Evolutionary conservation across 2,329 filamentous ascomycete genomes (phyloP), one percentile per base, ranked within the genome.

Genomic region (Penicillium fuscoglaucum): DNA sequence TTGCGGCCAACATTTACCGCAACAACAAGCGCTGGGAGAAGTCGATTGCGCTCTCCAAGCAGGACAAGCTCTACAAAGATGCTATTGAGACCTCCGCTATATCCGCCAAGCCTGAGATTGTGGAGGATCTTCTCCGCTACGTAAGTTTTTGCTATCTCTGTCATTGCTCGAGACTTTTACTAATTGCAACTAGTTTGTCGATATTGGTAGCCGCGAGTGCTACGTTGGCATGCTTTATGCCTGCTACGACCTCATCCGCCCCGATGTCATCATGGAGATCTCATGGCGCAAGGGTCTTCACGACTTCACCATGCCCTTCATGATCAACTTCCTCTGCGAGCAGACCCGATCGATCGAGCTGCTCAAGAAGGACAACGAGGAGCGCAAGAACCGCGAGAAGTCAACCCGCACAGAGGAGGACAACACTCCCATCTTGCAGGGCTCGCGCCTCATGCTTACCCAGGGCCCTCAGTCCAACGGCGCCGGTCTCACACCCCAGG

Each of bases 11-110:
- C 79, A 99, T 99, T 77, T 99, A 98, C 82, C 92, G 96, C 76
- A 99, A 98, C 85, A 98, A 96, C 83, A 98, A 98, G 89, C 87
- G 95, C 64, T 99, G 96, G 96, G 93, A 98, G 81, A 98, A 98
- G 82, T 97, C 93, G 4, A 99, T 99, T 76, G 87, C 91, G 35
- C 82, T 99, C 47, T 98, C 93, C 17, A 99, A 99, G 84, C 93
- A 99, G 76, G 95, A 99, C 82, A 98, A 97, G 85, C 83, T 99
- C 17, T 99, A 95, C 88, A 98, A 97, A 83, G 95, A 99, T 79
- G 95, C 96, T 28, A 98, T 99, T 63, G 95, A 99, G 83, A 99
- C 95, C 15, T 87, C 96, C 33, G 95, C 95, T 29, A 90, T 97
- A 56, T 98, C 93, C 52, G 83, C 84, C 73, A 98, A 98, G 84